Base-by-base conservation (phyloP, 2,329 filamentous ascomycete genomes). In the Teratosphaeria nubilosa region DNA sequence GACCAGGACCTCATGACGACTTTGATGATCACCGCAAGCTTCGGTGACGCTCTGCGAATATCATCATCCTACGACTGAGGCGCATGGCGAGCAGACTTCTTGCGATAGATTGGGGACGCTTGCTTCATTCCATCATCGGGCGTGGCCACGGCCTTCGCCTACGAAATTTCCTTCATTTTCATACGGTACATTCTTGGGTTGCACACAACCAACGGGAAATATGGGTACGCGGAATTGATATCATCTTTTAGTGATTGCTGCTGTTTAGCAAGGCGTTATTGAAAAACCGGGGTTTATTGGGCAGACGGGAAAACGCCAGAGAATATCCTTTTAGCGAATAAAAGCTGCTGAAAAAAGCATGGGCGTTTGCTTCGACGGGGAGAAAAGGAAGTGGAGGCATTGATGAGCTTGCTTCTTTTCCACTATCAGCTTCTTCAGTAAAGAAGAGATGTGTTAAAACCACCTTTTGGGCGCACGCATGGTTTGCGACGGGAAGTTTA, bases 241-340 rank as follows among this genome's bases (percentile, higher is more conserved):
- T 48, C 41, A 48, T 20, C 16, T 2, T 48, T 48, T 48, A 48
- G 16, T 48, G 41, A 48, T 48, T 22, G 25, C 51, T 53, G 51
- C 51, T 53, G 51, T 53, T 53, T 53, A 53, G 51, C 51, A 53
- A 30, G 51, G 51, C 51, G 51, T 53, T 53, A 48, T 22, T 48
- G 41, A 48, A 48, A 22, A 41, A 30, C 5, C 13, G 41, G n/a
- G 41, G 41, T 22, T 48, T 11, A 48, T 48, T 22, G 41, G 41
- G 20, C 41, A 48, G 22, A 11, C 10, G 41, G 41, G 41, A 48
- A 20, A 10, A 16, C 34, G 41, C 41, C 41, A 48, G 41, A 48
- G 20, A 48, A 48, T 48, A 48, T 48, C 41, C 20, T 16, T 48
- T 48, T 22, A 48, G 41, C 41, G 41, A 41, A 48, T 22, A 22